Percentiles rank a stretch among this genome's conserved stretches.
Conservation (phyloP, 2,329 filamentous ascomycete species). For the Sclerotinia subarctica region DNA sequence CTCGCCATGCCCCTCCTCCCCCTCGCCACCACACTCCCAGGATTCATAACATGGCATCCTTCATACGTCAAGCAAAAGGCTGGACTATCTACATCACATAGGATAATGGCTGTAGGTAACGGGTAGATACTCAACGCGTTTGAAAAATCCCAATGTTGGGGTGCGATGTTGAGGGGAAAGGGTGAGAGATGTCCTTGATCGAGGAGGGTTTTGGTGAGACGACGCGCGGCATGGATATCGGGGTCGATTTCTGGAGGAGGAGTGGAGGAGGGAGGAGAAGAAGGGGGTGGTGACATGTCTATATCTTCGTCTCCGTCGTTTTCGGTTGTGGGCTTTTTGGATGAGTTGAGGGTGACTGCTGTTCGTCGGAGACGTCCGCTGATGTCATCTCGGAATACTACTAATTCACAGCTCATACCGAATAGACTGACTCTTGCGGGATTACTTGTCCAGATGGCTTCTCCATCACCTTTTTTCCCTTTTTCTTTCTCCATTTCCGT, state of each 20-base stretch:
- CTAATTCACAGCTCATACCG: constrained; percentile 81
- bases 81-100: constrained; percentile 78
- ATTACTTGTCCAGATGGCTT: constrained; percentile 85
- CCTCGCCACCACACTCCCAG: constrained; percentile 69
- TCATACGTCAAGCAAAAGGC: constrained; percentile 89
- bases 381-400: constrained; percentile 84
- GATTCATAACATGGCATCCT: constrained; percentile 94
- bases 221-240: constrained; percentile 57
- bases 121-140: constrained; percentile 79
- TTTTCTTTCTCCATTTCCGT: constrained; percentile 57
- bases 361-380: constrained; percentile 73
- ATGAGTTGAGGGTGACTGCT: constrained; percentile 62
- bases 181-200: constrained; percentile 88
- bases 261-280: neutral
- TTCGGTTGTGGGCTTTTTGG: neutral
- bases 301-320: constrained; percentile 30
- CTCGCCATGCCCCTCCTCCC: constrained; percentile 66
- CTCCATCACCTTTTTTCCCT: constrained; percentile 56
- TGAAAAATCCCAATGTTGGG: constrained; percentile 87
- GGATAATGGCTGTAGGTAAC: constrained; percentile 75
- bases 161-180: constrained; percentile 74
- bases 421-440: constrained; percentile 80
- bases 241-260: constrained; percentile 40
- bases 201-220: constrained; percentile 84
- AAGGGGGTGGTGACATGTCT: constrained; percentile 13